Evolutionary conservation across 257 asterid species (phyloP).

Genomic region (Capsicum rhomboideum): DNA sequence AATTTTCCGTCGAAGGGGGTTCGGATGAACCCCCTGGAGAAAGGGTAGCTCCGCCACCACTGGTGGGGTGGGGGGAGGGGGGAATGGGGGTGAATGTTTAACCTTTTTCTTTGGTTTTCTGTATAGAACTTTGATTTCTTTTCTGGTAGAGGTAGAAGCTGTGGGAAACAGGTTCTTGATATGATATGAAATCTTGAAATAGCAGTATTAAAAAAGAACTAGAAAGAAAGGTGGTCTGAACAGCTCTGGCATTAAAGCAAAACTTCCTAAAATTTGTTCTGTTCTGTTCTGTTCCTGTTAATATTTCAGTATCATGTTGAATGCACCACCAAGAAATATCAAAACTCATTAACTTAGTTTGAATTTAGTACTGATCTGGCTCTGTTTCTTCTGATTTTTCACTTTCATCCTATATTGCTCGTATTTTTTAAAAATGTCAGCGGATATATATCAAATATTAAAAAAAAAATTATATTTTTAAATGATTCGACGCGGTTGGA

Average conservation of each 20-base stretch:
- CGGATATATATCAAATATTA: too few relatives aligned
- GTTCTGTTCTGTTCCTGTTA: background rate
- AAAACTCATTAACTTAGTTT: background rate
- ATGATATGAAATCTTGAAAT: background rate
- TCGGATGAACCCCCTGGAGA: too few relatives aligned
- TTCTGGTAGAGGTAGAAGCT: background rate
- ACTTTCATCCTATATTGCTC: too few relatives aligned
- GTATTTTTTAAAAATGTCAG: too few relatives aligned
- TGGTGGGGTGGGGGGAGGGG: background rate
- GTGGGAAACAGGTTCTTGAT: background rate
- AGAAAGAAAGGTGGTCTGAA: background rate
- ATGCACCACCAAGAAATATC: background rate
- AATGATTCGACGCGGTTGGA: too few relatives aligned
- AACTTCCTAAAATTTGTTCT: background rate
- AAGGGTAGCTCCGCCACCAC: too few relatives aligned
- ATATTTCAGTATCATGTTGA: background rate
- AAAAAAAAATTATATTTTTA: too few relatives aligned
- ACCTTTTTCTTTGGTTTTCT: background rate
- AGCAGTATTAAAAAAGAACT: background rate
- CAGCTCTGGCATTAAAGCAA: background rate
- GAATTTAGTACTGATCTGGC: background rate
- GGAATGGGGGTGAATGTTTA: background rate
- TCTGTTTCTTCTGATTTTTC: background rate
- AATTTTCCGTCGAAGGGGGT: too few relatives aligned
- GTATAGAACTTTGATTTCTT: background rate